Evolutionary conservation across 768 basidiomycete species (phyloP), one percentile per base, ranked within the genome.

Genomic region (Gymnopilus dilepis): DNA sequence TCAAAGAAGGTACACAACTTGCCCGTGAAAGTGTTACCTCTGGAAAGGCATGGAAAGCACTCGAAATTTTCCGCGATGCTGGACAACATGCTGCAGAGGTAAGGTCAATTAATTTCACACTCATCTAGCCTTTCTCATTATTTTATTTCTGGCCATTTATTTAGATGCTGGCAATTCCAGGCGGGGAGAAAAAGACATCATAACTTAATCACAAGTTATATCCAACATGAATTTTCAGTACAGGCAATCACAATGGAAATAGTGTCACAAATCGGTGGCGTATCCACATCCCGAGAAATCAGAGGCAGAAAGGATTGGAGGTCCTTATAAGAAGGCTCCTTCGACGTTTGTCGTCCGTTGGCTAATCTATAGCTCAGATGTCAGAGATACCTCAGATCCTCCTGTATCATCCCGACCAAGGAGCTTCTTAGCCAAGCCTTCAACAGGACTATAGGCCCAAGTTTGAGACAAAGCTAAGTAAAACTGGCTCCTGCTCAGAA

Each of bases 1-100:
- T 84, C 70, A 82, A 82, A 66, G 83, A 94, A 17, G 95, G 94
- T 2, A 86, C 90, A 0, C 74, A 77, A 61, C 67, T 91, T 64
- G 95, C 94, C 24, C 77, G 82, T 65, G 78, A 85, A 68, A 85
- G 87, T 42, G 71, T 90, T 7, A 76, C 72, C 17, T 85, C 86
- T 13, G 87, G 88, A 4, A 79, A 74, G 42, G 89, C 89, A 22
- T 87, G 85, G 85, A 70, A 74, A 52, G 86, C 86, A 3, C 65
- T 90, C 40, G 76, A 83, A 63, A 75, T 70, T 4, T 88, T 88
- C 70, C 77, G 81, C 4, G 74, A 79, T 9, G 76, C 77, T 9
- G 84, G 81, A 2, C 70, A 69, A 40, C 65, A 67, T 42, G 73
- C 71, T 11, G 74, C 73, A 48, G 65, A 61, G 58, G 60, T 45